phyloP scores from a whole-genome alignment of 352 stramenopile genomes.

The Globisporangium canariense region DNA sequence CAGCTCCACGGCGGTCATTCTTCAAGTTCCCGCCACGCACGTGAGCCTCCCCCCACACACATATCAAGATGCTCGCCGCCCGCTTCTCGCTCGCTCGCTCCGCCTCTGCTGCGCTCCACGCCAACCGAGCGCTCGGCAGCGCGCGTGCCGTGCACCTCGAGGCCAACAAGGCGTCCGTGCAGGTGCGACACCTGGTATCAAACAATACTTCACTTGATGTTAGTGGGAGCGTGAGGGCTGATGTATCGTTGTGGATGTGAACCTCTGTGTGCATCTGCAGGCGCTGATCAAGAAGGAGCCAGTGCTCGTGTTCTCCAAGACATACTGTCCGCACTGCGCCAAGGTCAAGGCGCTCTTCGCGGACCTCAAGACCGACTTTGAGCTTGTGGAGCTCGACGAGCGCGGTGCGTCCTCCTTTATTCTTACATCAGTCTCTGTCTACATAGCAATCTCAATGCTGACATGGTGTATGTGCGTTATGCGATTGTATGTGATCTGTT shows the following conservation, averaged over 20 bases:
- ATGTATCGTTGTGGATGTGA: not conserved
- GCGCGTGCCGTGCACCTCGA: conserved; percentile 57
- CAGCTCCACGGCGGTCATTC: conserved; percentile 4
- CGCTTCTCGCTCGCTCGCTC: conserved; percentile 7
- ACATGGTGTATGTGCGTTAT: not conserved
- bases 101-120: conserved; percentile 8
- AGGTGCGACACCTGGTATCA: conserved; percentile 23
- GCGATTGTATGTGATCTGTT: not conserved
- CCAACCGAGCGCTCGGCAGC: conserved; percentile 14
- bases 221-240: too few relatives aligned
- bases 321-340: conserved; percentile 91
- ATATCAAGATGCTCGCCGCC: conserved; percentile 9
- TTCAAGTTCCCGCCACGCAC: not conserved
- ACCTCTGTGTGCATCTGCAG: conserved; percentile 16
- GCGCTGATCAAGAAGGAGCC: conserved; percentile 59
- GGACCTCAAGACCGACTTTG: conserved; percentile 56
- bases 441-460: not conserved
- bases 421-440: not conserved
- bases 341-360: conserved; percentile 89
- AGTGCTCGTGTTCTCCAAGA: conserved; percentile 95
- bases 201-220: too few relatives aligned
- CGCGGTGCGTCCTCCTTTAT: conserved; percentile 25
- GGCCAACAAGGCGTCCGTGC: conserved; percentile 52
- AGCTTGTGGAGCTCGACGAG: conserved; percentile 73
- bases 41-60: not conserved